Evolutionary conservation across 1,284 basidiomycete genomes (phyloP), one percentile per base, ranked within the genome.

Genomic region (Cryptococcus sp.): DNA sequence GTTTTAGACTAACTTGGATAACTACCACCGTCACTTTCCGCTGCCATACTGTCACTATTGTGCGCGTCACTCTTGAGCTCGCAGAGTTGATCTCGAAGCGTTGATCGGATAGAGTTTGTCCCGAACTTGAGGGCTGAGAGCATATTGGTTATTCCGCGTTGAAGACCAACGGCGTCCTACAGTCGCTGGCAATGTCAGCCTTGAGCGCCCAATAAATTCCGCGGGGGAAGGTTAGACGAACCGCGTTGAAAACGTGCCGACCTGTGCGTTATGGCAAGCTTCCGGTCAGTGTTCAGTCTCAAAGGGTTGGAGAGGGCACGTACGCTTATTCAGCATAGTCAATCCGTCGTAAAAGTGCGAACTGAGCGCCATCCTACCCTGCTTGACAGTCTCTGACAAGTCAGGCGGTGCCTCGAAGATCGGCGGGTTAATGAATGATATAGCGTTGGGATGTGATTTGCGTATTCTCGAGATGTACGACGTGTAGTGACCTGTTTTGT

Each of bases 291-390:
- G 4, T 19, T 54, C 52, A 58, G 27, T 25, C 11, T 23, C 17
- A 19, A 11, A 42, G 15, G 43, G 22, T 53, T 42, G 49, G 16
- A 7, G 15, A 17, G 2, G 1, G 1, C n/a, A 52, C 66, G 57
- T 38, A 65, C 68, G 55, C 50, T 73, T 73, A 8, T 64, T 66
- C 45, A 73, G 54, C 65, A 73, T 62, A 5, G 83, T 84, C 46
- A 97, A 81, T 1, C 95, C 95, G 69, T 99, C 95, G 75, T 98
- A 99, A 75, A 93, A 98, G 77, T 99, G 95, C 0, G 86, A 83
- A 1, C 90, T 88, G 64, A 91, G 87, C 51, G 85, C 90, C 13
- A 85, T 87, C 3, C 94, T 85, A 0, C 89, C 87, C 42, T 82
- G 78, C 15, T 93, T 81, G 40, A 85, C 79, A 1, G 83, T 82